A percentile compares a stretch with the other conserved stretches of the same genome.
Conservation (phyloP, 73 alveolate genomes). For the Paramecium primaurelia region DNA sequence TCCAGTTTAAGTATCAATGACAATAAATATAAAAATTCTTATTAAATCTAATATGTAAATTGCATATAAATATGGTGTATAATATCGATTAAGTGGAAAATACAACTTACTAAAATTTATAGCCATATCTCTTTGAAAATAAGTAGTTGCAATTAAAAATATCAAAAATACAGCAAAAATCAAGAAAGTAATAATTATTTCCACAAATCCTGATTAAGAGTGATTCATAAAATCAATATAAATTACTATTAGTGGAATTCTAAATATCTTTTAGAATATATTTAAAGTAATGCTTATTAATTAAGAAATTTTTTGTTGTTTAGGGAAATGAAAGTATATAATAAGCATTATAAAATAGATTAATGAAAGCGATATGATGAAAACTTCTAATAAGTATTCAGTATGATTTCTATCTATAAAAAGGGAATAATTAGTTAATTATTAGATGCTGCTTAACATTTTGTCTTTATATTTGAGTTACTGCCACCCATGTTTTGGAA, state of each 20-base stretch:
- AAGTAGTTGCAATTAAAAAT: neutral
- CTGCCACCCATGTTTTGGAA: slow-evolving; percentile 7
- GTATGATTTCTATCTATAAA: neutral
- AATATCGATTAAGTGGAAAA: neutral
- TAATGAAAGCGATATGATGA: neutral
- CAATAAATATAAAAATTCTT: neutral
- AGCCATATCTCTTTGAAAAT: neutral
- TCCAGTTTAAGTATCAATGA: neutral
- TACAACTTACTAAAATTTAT: neutral
- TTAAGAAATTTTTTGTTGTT: neutral
- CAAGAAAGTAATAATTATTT: neutral
- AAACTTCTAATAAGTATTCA: neutral
- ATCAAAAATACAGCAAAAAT: neutral
- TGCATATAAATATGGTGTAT: neutral
- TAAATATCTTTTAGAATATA: neutral
- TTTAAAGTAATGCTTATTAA: neutral
- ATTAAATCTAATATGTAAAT: neutral
- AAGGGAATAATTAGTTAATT: neutral
- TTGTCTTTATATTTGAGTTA: neutral
- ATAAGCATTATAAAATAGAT: neutral
- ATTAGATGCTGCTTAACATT: neutral
- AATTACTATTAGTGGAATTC: neutral
- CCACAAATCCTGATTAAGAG: neutral
- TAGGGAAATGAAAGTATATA: neutral
- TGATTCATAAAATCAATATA: neutral